Percentiles rank a stretch among this genome's conserved stretches.
phyloP scores from a whole-genome alignment of 1,139 yeast species.

The Scheffersomyces parashehatae region DNA sequence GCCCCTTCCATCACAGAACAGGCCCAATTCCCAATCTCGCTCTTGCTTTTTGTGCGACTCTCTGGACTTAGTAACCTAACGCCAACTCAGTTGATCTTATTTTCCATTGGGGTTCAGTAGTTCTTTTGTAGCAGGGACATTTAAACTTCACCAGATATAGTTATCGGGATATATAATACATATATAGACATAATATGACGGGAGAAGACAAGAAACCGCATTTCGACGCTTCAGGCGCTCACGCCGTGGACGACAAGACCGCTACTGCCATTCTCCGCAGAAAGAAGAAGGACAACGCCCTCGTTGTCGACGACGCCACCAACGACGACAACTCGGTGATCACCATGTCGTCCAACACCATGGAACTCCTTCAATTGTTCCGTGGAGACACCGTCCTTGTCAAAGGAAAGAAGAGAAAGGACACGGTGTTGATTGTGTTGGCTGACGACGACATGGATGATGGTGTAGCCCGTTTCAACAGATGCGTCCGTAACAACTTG shows the following conservation, averaged over 20 bases:
- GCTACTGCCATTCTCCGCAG: constrained; percentile 97
- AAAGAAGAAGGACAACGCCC: constrained; percentile 95
- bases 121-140: too few species aligned
- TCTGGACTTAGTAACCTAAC: too few species aligned
- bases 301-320: constrained; percentile 94
- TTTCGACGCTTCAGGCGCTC: constrained; percentile 48
- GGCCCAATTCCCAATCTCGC: too few species aligned
- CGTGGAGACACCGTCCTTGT: constrained; percentile 97
- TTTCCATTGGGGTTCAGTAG: too few species aligned
- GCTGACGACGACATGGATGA: constrained; percentile 97
- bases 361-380: constrained; percentile 93
- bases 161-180: too few species aligned
- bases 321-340: constrained; percentile 97
- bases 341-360: constrained; percentile 90
- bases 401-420: constrained; percentile 97
- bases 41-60: too few species aligned
- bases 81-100: too few species aligned
- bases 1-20: too few species aligned
- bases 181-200: constrained; percentile 19
- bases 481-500: constrained; percentile 94
- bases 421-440: constrained; percentile 93
- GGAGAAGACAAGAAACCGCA: constrained; percentile 38
- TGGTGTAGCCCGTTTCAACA: constrained; percentile 90
- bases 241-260: constrained; percentile 70
- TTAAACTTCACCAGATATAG: too few species aligned